These are phyloP conservation scores for Cytospora mali DNA, from an alignment of 2,329 filamentous ascomycete species.

Conservation along the genomic window DNA sequence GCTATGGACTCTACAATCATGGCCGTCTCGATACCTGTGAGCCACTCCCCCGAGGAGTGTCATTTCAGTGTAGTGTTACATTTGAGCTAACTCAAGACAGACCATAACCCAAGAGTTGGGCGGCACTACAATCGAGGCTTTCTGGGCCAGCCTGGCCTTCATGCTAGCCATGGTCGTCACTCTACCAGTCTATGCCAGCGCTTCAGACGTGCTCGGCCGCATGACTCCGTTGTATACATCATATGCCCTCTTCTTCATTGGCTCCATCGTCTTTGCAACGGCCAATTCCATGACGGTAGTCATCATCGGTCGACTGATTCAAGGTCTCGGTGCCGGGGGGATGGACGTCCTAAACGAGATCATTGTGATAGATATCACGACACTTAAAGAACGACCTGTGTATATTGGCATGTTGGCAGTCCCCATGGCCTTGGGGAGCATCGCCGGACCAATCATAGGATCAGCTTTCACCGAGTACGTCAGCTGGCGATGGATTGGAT, in stretches of 20 bases:
- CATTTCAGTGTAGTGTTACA: not conserved
- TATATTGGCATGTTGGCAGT: slow-evolving; percentile 34
- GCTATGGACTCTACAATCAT: slow-evolving; percentile 18
- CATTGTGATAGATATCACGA: slow-evolving; percentile 40
- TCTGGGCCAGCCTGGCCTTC: slow-evolving; percentile 42
- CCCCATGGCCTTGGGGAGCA: slow-evolving; percentile 35
- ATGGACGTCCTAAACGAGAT: slow-evolving; percentile 38
- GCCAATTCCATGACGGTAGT: slow-evolving; percentile 33
- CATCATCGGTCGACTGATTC: slow-evolving; percentile 34
- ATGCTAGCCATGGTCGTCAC: slow-evolving; percentile 33
- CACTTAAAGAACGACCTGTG: slow-evolving; percentile 36
- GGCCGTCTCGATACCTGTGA: slow-evolving; percentile 17
- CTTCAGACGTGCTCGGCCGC: slow-evolving; percentile 39
- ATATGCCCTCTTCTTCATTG: slow-evolving; percentile 39
- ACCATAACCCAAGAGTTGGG: slow-evolving; percentile 28
- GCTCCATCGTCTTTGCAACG: slow-evolving; percentile 40
- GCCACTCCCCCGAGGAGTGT: not conserved
- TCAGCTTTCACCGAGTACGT: slow-evolving; percentile 34
- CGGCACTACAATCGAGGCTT: slow-evolving; percentile 33
- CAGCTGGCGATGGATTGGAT: slow-evolving; percentile 38
- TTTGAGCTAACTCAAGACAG: slow-evolving; percentile 1
- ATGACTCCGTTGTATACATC: slow-evolving; percentile 36
- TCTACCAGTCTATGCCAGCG: slow-evolving; percentile 34
- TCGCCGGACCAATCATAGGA: slow-evolving; percentile 37
- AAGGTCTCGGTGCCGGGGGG: slow-evolving; percentile 38